Base-by-base conservation (phyloP, 371 early-diverging fungal species). In the Rhizomucor miehei region DNA sequence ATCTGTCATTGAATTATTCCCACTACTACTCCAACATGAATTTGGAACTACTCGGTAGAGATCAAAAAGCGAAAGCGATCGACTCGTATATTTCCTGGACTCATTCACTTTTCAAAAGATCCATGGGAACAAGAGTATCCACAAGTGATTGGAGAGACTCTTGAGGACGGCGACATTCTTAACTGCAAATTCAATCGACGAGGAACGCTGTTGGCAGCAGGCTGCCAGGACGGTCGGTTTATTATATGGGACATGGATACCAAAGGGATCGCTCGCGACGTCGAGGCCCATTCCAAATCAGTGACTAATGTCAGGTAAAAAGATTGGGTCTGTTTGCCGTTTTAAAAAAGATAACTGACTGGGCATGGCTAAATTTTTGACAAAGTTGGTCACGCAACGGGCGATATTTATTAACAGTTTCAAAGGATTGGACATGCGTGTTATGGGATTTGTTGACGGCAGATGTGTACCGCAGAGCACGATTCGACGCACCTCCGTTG, bases 181-280 rank as follows among this genome's bases (percentile, higher is more conserved):
- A 77, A 71, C 19, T 84, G 87, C 50, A 69, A 74, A 44, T 89
- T 87, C 55, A 89, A 90, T 62, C 75, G 83, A 66, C 69, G 80
- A 48, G 93, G 93, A 19, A 88, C 86, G 4, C 65, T 86, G 29
- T 65, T 94, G 53, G 94, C 92, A 21, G 86, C 88, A 2, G 94
- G 90, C 25, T 85, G 89, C 56, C 67, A 76, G 1, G 92, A 92
- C 60, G 96, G 96, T n/a, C 71, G 80, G 6, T 85, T 88, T 59
- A 74, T 81, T n/a, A 74, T 96, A 17, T 92, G 90, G 89, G 95
- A 94, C 62, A 87, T 93, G 66, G 90, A 90, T 56, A 90, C 93
- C 13, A 80, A 88, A 39, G 85, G 85, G 16, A 73, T 91, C 10
- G 77, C 88, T 17, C 76, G 87, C n/a, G 80, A 71, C 51, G 78